Conservation (phyloP, 2,329 filamentous ascomycete genomes). For the Elsinoe necatrix region DNA sequence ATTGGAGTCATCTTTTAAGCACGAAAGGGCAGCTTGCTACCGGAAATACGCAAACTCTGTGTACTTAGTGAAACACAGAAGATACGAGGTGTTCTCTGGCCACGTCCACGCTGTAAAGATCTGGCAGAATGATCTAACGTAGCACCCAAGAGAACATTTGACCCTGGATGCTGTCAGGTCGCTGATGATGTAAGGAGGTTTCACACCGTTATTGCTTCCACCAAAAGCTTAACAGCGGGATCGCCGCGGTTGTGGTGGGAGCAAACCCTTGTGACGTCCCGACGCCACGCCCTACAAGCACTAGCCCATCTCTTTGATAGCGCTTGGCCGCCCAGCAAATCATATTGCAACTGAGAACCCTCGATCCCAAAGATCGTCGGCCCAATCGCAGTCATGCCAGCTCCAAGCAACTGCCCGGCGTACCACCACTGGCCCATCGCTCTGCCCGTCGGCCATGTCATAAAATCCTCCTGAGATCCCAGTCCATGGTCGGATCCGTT, state of each 20-base stretch:
- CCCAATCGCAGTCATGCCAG: conserved; percentile 1
- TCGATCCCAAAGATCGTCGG: conserved; percentile 1
- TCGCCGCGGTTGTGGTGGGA: not conserved
- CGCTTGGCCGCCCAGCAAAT: conserved; percentile 13
- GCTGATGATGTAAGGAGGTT: not conserved
- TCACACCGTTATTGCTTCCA: conserved; percentile 1
- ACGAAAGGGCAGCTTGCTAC: not conserved
- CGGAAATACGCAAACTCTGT: not conserved
- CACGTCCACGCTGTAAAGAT: not conserved
- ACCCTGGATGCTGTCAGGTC: not conserved
- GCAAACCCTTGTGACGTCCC: conserved; percentile 9
- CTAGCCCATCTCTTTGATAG: conserved; percentile 8
- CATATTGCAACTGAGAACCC: conserved; percentile 2
- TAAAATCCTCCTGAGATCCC: conserved; percentile 1
- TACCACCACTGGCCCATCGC: not conserved
- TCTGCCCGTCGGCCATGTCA: not conserved
- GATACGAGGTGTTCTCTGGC: not conserved
- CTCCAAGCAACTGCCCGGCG: not conserved
- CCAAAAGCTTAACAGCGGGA: conserved; percentile 7
- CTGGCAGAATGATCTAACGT: too few relatives aligned
- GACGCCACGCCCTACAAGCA: conserved; percentile 12
- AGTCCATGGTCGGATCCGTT: conserved; percentile 1
- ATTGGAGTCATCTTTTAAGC: not conserved
- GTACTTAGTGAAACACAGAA: not conserved
- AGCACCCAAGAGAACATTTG: not conserved